Evolutionary conservation across 2,329 filamentous ascomycete genomes (phyloP).

Genomic region (Neonectria magnoliae): DNA sequence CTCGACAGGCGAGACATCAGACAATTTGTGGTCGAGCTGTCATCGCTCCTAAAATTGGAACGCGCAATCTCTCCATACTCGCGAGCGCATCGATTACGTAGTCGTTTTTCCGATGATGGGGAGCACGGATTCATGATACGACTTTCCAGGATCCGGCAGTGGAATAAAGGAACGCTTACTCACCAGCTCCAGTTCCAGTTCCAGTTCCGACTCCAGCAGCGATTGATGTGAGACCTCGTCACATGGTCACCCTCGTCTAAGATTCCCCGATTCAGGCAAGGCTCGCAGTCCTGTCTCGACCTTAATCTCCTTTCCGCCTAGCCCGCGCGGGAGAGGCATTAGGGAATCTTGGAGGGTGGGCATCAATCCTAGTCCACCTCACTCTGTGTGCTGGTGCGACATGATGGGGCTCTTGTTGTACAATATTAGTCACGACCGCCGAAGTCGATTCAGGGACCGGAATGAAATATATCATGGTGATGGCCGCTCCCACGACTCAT

Average conservation of each 20-base stretch:
- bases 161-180: conserved; percentile 4
- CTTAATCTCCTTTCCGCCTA: conserved; percentile 36
- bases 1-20: neutral
- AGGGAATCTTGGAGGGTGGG: conserved; percentile 15
- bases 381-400: neutral
- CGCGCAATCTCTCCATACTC: conserved; percentile 16
- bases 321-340: conserved; percentile 36
- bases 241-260: conserved; percentile 42
- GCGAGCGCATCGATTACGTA: conserved; percentile 7
- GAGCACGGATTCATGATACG: conserved; percentile 1
- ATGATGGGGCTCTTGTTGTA: conserved; percentile 6
- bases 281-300: conserved; percentile 28
- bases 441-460: conserved; percentile 14
- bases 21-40: conserved; percentile 11
- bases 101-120: conserved; percentile 2
- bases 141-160: conserved; percentile 3
- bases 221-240: conserved; percentile 31
- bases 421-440: neutral
- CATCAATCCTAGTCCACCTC: neutral
- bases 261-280: conserved; percentile 40
- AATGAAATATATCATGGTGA: conserved; percentile 9
- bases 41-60: conserved; percentile 26
- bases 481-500: neutral
- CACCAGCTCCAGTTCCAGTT: neutral
- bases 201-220: neutral